Percentiles rank a stretch among this genome's conserved stretches.
Conservation (phyloP, 129 eudicot species). For the Glebionis coronaria region DNA sequence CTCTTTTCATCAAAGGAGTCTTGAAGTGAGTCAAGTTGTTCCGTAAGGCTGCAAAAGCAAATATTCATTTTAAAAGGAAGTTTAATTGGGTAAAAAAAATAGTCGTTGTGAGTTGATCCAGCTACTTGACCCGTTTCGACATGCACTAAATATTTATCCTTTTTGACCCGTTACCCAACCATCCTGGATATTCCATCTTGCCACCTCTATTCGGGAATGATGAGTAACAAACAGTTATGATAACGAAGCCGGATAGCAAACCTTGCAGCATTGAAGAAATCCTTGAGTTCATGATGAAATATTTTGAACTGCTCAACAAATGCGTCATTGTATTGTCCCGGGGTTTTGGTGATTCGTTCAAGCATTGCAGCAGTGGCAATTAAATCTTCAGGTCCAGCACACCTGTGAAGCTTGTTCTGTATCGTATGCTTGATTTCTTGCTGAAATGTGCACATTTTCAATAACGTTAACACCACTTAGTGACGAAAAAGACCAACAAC, state of each 20-base stretch:
- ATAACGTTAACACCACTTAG: not conserved
- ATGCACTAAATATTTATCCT: not conserved
- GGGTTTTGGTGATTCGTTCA: conserved; percentile 74
- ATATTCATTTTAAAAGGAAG: not conserved
- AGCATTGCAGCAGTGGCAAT: conserved; percentile 94
- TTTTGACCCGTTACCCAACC: not conserved
- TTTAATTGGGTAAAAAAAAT: no score
- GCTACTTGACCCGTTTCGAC: no score
- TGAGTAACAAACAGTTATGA: not conserved
- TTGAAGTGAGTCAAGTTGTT: conserved; percentile 79
- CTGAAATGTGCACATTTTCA: conserved; percentile 36
- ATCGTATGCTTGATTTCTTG: conserved; percentile 99
- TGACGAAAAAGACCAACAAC: conserved; percentile 10
- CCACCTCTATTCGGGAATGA: not conserved
- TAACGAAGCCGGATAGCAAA: conserved; percentile 7
- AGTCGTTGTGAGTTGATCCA: no score
- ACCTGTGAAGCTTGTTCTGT: conserved; percentile 93
- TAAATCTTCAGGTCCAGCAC: conserved; percentile 98
- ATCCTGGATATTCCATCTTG: not conserved
- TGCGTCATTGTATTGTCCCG: conserved; percentile 79
- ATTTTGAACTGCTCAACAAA: conserved; percentile 90
- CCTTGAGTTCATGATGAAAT: conserved; percentile 90
- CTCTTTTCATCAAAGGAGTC: conserved; percentile 71
- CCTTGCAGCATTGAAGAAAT: conserved; percentile 99
- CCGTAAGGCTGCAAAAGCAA: conserved; percentile 72